phyloP scores from a whole-genome alignment of 306 rosid species.

The Corylus americana region DNA sequence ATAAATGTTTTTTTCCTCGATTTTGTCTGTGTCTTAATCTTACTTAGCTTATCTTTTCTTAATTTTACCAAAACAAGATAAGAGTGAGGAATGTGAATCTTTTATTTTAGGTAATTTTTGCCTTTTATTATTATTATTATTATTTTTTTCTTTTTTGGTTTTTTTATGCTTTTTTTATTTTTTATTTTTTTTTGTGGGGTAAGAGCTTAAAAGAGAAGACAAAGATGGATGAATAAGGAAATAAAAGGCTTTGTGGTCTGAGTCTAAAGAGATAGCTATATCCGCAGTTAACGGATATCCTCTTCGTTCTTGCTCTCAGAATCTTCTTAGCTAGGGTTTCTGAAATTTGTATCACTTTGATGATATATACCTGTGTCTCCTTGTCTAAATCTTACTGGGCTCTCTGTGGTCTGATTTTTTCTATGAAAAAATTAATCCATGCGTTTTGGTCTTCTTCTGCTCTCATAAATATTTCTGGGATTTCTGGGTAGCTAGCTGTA shows the following conservation, averaged over 20 bases:
- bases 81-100: not conserved
- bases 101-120: not conserved
- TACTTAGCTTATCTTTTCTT: slow-evolving; percentile 2
- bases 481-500: slow-evolving; percentile 1
- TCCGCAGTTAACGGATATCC: not conserved
- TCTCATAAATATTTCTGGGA: slow-evolving; percentile 1
- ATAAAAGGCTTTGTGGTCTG: slow-evolving; percentile 19
- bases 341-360: not conserved
- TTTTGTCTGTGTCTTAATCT: not conserved
- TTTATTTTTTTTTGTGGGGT: slow-evolving; percentile 26
- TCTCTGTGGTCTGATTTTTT: not conserved
- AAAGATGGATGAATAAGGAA: slow-evolving; percentile 31
- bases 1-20: too few species aligned
- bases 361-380: not conserved
- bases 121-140: not conserved
- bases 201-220: slow-evolving; percentile 18
- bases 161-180: not conserved
- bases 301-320: not conserved
- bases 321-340: slow-evolving; percentile 51
- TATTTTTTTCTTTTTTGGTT: not conserved
- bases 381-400: not conserved
- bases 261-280: slow-evolving; percentile 24
- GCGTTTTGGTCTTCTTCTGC: not conserved
- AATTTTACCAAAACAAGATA: slow-evolving; percentile 31
- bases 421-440: not conserved